Base-by-base conservation (phyloP, 2,329 filamentous ascomycete genomes). In the Fusarium guadeloupense region DNA sequence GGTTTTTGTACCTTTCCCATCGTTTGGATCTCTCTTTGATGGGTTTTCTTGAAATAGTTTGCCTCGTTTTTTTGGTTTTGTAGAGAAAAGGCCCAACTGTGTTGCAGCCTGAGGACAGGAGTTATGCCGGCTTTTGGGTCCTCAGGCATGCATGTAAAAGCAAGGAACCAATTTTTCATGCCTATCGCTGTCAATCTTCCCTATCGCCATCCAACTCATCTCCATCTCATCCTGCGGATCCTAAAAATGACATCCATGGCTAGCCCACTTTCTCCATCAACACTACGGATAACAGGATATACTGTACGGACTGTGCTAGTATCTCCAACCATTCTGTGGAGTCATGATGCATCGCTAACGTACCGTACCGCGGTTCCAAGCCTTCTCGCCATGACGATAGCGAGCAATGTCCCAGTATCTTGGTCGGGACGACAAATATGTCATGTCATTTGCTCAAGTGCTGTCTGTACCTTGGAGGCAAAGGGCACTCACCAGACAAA, bases 201-300 rank as follows among this genome's bases (percentile, higher is more conserved):
- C 42, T 33, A 54, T 41, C 31, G 19, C 25, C 50, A 42, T 39
- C 23, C 38, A 44, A 56, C 23, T 35, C 59, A 52, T 61, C 56
- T 41, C 47, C 47, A 55, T 55, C 34, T 55, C 49, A 33, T 60
- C 55, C 42, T 38, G 55, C 57, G 55, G 42, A 60, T 55, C 55
- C 55, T 38, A 57, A 44, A 33, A 47, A 57, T 64, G 42, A 44
- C 60, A 63, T 56, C 60, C 60, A 56, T 57, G 49, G 31, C 54
- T 38, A 50, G 44, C 41, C 59, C 55, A 61, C 49, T 50, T 37
- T 9, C 37, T 45, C 41, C 55, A 41, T 55, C 43, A 39, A 23
- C 43, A 35, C 31, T 38, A 39, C 19, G 48, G 46, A 41, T 39
- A 26, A 26, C 19, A 20, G 12, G 20, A 49, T 45, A 40, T 44